These are phyloP conservation scores for Pichia thaimueangensis DNA, from an alignment of 805 yeast genomes.

Conservation along the genomic window DNA sequence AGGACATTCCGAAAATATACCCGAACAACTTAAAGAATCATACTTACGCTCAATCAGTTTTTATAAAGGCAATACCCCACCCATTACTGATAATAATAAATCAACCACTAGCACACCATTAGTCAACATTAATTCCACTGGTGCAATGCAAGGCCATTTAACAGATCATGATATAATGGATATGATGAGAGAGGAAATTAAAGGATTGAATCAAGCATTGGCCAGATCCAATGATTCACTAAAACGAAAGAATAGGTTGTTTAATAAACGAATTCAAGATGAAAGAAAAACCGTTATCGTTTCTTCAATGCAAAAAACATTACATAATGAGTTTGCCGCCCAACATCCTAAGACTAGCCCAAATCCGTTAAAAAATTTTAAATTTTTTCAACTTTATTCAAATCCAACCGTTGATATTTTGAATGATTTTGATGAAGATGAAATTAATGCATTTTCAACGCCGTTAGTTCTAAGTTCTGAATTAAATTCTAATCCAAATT, in stretches of 20 bases:
- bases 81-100: background rate
- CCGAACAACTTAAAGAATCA: constrained; percentile 4
- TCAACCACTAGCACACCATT: too few species aligned
- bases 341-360: constrained; percentile 2
- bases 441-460: too few species aligned
- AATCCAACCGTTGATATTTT: too few species aligned
- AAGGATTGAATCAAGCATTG: constrained; percentile 18
- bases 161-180: constrained; percentile 25
- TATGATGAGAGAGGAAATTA: constrained; percentile 27
- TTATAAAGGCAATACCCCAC: constrained; percentile 4
- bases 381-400: background rate
- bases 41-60: constrained; percentile 7
- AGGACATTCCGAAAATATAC: constrained; percentile 5
- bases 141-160: constrained; percentile 16
- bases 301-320: constrained; percentile 11
- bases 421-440: background rate
- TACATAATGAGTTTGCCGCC: constrained; percentile 14
- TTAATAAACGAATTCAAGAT: constrained; percentile 18
- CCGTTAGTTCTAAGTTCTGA: too few species aligned
- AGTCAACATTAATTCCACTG: too few species aligned
- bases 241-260: constrained; percentile 19
- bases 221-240: constrained; percentile 18
- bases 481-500: background rate
- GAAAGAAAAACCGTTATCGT: constrained; percentile 23
- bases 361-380: constrained; percentile 5